A percentile compares a stretch with the other conserved stretches of the same genome.
phyloP scores from a whole-genome alignment of 345 rosid species.

The Salix purpurea region DNA sequence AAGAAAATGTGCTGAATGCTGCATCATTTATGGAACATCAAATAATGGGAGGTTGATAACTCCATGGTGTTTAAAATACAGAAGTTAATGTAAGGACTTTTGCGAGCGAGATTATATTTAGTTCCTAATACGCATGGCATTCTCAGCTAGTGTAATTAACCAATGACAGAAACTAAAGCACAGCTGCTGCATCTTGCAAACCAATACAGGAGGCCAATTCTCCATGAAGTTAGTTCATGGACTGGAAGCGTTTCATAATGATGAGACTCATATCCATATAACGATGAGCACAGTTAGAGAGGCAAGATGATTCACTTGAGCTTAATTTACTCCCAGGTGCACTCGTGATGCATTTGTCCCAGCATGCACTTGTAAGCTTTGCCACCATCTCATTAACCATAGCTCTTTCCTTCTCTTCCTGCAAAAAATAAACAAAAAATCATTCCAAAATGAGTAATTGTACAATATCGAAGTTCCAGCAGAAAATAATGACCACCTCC shows the following conservation, averaged over 20 bases:
- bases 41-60: background rate
- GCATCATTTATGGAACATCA: conserved; percentile 3
- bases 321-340: conserved; percentile 92
- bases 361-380: conserved; percentile 74
- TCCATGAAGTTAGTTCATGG: conserved; percentile 38
- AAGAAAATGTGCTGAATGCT: background rate
- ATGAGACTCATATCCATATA: conserved; percentile 71
- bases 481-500: background rate
- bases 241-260: conserved; percentile 79
- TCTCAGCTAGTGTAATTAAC: background rate
- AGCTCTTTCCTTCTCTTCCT: conserved; percentile 89
- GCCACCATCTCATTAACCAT: conserved; percentile 78
- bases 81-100: background rate
- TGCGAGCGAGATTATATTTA: background rate
- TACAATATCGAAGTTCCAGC: background rate
- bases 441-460: background rate
- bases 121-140: background rate
- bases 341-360: conserved; percentile 89
- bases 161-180: background rate
- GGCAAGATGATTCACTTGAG: conserved; percentile 78
- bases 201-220: background rate
- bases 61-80: background rate
- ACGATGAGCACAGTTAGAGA: conserved; percentile 70
- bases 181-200: conserved; percentile 5
- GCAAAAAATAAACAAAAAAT: conserved; percentile 10